Evolutionary conservation across 305 asterid species (phyloP).

Genomic region (Rubia peregrina): DNA sequence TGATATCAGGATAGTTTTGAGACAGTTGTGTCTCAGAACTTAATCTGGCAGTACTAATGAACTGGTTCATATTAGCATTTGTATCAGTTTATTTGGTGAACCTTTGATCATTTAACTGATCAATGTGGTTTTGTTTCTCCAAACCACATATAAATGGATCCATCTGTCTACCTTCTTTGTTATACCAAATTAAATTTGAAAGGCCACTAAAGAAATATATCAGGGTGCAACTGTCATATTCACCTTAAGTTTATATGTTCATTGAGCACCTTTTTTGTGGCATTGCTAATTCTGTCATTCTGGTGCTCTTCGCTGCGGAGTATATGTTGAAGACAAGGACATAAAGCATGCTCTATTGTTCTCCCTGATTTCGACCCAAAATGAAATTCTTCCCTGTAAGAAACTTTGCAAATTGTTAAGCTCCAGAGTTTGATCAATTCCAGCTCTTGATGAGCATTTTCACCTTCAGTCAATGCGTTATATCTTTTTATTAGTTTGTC

Average conservation of each 20-base stretch:
- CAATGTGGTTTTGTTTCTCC: background rate
- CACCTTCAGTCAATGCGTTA: conserved; percentile 1
- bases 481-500: background rate
- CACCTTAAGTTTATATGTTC: background rate
- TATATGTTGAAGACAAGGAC: background rate
- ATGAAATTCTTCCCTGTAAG: background rate
- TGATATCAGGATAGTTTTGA: too few relatives aligned
- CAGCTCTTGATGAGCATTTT: background rate
- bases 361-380: background rate
- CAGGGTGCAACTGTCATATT: background rate
- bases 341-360: background rate
- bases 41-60: background rate
- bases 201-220: background rate
- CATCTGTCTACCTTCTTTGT: background rate
- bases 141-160: background rate
- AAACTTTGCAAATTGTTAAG: conserved; percentile 2
- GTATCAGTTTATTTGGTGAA: background rate
- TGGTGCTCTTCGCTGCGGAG: background rate
- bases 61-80: background rate
- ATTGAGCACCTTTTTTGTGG: background rate
- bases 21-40: background rate
- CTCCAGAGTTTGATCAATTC: background rate
- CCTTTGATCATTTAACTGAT: background rate
- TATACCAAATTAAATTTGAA: background rate
- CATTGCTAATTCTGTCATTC: background rate